phyloP scores from a whole-genome alignment of 176 grass and related monocot genomes.

The Oryza nivara region DNA sequence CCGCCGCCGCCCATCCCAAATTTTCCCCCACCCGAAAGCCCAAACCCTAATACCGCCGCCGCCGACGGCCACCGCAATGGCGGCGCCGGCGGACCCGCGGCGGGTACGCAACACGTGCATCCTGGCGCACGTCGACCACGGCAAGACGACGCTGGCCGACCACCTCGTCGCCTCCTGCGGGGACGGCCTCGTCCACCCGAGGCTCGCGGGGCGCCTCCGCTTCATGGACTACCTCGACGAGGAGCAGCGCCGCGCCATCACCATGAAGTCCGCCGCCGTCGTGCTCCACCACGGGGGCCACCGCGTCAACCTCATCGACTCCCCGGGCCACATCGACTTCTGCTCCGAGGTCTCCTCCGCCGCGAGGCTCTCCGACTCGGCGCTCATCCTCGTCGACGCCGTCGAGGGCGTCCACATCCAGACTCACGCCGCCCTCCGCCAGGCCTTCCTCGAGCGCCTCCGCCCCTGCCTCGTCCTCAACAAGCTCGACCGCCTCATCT shows the following conservation, averaged over 20 bases:
- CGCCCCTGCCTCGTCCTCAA: constrained; percentile 90
- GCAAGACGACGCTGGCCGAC: constrained; percentile 91
- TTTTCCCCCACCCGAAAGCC: constrained; percentile 2
- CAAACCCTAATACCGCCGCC: constrained; percentile 37
- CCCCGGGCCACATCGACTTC: constrained; percentile 95
- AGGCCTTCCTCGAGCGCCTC: constrained; percentile 86
- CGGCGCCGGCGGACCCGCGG: constrained; percentile 41
- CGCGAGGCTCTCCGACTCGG: constrained; percentile 75
- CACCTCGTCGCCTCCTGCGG: constrained; percentile 82
- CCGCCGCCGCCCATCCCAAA: neutral
- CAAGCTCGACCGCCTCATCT: constrained; percentile 93
- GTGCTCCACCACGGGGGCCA: constrained; percentile 47
- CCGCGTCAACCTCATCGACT: constrained; percentile 90
- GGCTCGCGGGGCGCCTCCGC: constrained; percentile 67
- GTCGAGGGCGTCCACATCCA: constrained; percentile 93
- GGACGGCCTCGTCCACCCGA: constrained; percentile 72
- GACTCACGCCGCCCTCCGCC: constrained; percentile 78
- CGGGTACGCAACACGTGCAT: constrained; percentile 89
- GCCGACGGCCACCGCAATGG: neutral
- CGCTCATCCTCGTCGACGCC: constrained; percentile 74
- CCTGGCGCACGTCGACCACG: constrained; percentile 92
- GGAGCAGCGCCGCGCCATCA: constrained; percentile 86
- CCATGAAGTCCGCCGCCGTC: constrained; percentile 88
- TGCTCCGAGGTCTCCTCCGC: constrained; percentile 92
- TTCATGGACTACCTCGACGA: constrained; percentile 93